Conservation (phyloP, 1,284 basidiomycete species). For the Irpex sp. region DNA sequence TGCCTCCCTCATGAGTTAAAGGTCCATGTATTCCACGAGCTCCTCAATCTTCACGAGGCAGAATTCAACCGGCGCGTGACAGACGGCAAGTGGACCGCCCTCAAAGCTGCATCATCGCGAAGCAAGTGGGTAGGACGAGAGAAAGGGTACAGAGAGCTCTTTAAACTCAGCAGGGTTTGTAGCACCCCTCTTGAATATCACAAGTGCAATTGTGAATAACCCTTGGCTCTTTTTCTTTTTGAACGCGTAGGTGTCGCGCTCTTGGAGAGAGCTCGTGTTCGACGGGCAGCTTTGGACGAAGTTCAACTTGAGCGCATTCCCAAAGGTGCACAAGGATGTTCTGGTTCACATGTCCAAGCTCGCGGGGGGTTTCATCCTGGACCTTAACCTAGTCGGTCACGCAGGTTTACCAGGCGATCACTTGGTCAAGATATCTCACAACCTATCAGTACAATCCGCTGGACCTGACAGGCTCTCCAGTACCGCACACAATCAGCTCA, state of each 20-base stretch:
- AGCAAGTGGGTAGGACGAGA: slow-evolving; percentile 71
- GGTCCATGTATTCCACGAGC: slow-evolving; percentile 54
- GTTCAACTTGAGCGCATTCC: slow-evolving; percentile 60
- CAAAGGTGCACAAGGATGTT: slow-evolving; percentile 46
- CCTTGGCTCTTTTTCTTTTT: neutral
- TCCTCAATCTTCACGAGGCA: slow-evolving; percentile 52
- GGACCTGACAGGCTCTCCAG: slow-evolving; percentile 33
- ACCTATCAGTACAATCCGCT: slow-evolving; percentile 43
- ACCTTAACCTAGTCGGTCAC: slow-evolving; percentile 68
- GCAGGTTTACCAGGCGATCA: slow-evolving; percentile 45
- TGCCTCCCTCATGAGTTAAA: slow-evolving; percentile 73
- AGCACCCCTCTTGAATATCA: neutral
- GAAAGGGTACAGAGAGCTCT: slow-evolving; percentile 71
- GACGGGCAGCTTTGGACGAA: slow-evolving; percentile 86
- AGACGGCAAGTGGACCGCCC: slow-evolving; percentile 51
- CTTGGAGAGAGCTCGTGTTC: slow-evolving; percentile 75
- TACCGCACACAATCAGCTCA: slow-evolving; percentile 50
- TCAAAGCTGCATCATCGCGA: slow-evolving; percentile 50
- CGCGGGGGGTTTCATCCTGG: slow-evolving; percentile 65
- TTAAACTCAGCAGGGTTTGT: slow-evolving; percentile 73
- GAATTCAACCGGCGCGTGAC: slow-evolving; percentile 42
- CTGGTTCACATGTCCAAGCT: slow-evolving; percentile 46
- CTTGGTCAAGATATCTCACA: slow-evolving; percentile 48
- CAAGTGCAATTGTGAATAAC: neutral
- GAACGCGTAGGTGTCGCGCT: slow-evolving; percentile 67